Conservation (phyloP, 352 stramenopile species). For the Pythium grandisporangium region DNA sequence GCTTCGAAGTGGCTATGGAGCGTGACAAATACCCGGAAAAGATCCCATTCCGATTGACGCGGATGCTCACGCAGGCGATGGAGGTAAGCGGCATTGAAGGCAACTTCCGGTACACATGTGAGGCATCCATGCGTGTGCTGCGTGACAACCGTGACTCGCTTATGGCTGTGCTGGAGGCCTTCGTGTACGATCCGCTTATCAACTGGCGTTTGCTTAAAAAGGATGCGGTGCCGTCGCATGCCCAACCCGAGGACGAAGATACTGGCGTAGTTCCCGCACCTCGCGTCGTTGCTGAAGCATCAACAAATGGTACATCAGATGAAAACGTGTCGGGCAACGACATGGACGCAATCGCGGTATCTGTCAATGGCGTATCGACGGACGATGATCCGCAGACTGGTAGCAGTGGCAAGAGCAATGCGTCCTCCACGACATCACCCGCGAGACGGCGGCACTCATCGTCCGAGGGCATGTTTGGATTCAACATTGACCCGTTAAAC, state of each 20-base stretch:
- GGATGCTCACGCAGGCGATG: conserved; percentile 99
- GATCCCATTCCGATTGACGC: conserved; percentile 99
- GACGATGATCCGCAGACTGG: conserved; percentile 39
- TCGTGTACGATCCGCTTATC: conserved; percentile 99
- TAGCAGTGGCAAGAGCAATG: conserved; percentile 53
- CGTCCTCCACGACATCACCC: conserved; percentile 25
- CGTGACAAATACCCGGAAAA: conserved; percentile 99
- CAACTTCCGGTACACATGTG: conserved; percentile 98
- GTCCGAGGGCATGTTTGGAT: conserved; percentile 54
- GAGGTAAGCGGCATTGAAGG: conserved; percentile 99
- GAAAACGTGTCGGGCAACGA: conserved; percentile 1
- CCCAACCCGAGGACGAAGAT: conserved; percentile 52
- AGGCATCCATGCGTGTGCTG: conserved; percentile 97
- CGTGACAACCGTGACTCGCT: conserved; percentile 98
- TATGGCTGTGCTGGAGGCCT: conserved; percentile 99
- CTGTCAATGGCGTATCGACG: not conserved
- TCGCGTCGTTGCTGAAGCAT: no score
- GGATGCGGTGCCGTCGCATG: conserved; percentile 65
- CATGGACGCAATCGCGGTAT: not conserved
- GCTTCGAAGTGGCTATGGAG: conserved; percentile 99
- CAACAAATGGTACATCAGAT: no score
- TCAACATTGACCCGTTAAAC: conserved; percentile 56
- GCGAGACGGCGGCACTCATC: conserved; percentile 52
- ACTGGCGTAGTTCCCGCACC: conserved; percentile 21
- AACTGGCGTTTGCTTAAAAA: conserved; percentile 96